Conservation (phyloP, 176 grass and related monocot species). For the Leersia perrieri region DNA sequence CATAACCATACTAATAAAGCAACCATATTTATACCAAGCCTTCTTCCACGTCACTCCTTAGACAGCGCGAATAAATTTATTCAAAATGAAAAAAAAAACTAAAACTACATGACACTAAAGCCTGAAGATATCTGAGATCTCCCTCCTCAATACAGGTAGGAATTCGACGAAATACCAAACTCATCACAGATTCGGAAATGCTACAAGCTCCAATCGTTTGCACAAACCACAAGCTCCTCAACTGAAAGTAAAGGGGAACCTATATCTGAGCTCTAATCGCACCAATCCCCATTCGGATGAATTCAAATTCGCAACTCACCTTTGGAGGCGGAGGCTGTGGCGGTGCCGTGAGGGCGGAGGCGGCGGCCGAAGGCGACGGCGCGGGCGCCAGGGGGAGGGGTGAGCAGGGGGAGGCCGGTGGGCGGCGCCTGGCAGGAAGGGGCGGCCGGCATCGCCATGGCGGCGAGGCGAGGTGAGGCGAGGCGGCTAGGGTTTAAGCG, state of each 20-base stretch:
- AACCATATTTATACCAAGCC: background rate
- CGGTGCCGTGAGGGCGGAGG: background rate
- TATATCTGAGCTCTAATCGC: background rate
- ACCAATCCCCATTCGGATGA: background rate
- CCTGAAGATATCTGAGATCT: no score
- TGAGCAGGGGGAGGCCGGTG: slow-evolving; percentile 13
- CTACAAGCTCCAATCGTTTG: background rate
- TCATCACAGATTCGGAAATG: background rate
- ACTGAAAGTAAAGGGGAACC: background rate
- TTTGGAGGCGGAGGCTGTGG: background rate
- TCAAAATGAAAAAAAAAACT: background rate
- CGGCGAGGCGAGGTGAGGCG: background rate
- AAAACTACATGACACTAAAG: background rate
- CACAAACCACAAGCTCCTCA: background rate
- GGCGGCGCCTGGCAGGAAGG: slow-evolving; percentile 11
- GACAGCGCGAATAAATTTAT: background rate
- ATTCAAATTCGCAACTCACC: background rate
- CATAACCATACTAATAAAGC: background rate
- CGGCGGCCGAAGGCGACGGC: background rate
- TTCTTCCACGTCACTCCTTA: background rate
- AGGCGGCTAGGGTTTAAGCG: slow-evolving; percentile 9
- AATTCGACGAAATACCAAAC: background rate
- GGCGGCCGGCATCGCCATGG: slow-evolving; percentile 30
- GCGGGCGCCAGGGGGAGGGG: background rate
- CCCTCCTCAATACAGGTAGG: no score